Percentiles rank a stretch among this genome's conserved stretches.
phyloP scores from a whole-genome alignment of 352 stramenopile species.

The Chrysophaeum taylorii region DNA sequence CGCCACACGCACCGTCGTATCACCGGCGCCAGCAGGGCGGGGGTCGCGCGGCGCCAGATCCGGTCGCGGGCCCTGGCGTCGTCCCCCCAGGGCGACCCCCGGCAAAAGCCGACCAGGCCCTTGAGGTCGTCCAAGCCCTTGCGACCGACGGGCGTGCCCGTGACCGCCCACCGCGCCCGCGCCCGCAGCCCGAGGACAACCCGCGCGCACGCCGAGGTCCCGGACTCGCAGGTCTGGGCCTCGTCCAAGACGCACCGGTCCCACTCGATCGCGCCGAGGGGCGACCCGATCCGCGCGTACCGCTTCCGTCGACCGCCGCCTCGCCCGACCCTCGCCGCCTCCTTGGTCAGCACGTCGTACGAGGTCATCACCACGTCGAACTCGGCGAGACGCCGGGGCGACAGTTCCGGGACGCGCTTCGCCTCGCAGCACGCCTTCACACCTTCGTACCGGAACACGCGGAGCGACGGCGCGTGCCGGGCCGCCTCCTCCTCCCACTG shows the following conservation, averaged over 20 bases:
- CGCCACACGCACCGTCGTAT: constrained; percentile 53
- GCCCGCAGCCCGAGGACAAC: constrained; percentile 60
- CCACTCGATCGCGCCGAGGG: constrained; percentile 54
- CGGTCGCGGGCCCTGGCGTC: constrained; percentile 29
- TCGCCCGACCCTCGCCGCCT: constrained; percentile 39
- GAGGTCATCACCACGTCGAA: constrained; percentile 82
- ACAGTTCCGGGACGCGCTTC: constrained; percentile 1
- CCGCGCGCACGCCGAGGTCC: constrained; percentile 53
- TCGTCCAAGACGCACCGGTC: constrained; percentile 74
- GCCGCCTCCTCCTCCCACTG: constrained; percentile 77
- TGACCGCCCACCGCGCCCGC: constrained; percentile 67
- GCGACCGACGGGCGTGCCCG: constrained; percentile 62
- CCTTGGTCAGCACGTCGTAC: constrained; percentile 37
- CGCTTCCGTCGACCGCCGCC: constrained; percentile 33
- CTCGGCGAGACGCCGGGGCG: constrained; percentile 40
- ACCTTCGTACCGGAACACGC: constrained; percentile 18
- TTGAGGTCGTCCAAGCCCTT: constrained; percentile 68
- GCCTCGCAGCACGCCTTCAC: not conserved
- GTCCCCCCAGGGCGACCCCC: constrained; percentile 41
- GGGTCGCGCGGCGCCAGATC: not conserved
- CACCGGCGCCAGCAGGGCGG: constrained; percentile 7
- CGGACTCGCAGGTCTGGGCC: constrained; percentile 74
- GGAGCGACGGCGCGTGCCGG: constrained; percentile 46
- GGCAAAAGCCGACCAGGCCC: constrained; percentile 52
- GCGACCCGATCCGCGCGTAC: constrained; percentile 33